Conservation (phyloP, 192 early-diverging fungal species). For the Entomortierella parvispora region DNA sequence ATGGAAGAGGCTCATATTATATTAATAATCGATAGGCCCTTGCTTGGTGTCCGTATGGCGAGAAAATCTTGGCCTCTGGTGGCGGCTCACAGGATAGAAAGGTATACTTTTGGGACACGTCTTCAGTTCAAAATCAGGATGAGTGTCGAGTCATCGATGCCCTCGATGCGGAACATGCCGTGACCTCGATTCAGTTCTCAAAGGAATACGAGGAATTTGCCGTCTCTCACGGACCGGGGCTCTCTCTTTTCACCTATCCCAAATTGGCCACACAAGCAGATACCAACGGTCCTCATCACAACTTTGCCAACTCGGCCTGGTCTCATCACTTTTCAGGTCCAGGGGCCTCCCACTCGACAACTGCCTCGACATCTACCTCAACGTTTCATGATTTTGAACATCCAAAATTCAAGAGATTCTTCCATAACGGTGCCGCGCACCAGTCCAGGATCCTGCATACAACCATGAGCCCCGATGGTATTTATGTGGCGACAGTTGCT, state of each 20-base stretch:
- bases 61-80: conserved; percentile 85
- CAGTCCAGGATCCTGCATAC: conserved; percentile 90
- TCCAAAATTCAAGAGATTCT: conserved; percentile 58
- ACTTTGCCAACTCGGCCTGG: too few relatives aligned
- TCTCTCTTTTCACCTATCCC: too few relatives aligned
- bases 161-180: conserved; percentile 87
- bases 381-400: too few relatives aligned
- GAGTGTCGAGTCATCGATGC: conserved; percentile 61
- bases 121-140: conserved; percentile 47
- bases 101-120: conserved; percentile 94
- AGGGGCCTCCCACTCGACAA: too few relatives aligned
- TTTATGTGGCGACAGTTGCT: conserved; percentile 90
- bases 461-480: conserved; percentile 90
- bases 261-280: too few relatives aligned
- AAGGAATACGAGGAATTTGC: conserved; percentile 86
- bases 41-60: conserved; percentile 96
- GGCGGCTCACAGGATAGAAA: conserved; percentile 91
- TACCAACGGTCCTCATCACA: too few relatives aligned
- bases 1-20: too few relatives aligned
- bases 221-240: conserved; percentile 80
- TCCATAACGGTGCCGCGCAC: conserved; percentile 83
- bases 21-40: conserved; percentile 72
- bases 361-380: too few relatives aligned
- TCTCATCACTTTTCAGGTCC: too few relatives aligned
- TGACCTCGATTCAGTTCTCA: conserved; percentile 94